These are phyloP conservation scores for Paradendryphiella salina DNA, from an alignment of 2,329 filamentous ascomycete genomes.

Conservation along the genomic window DNA sequence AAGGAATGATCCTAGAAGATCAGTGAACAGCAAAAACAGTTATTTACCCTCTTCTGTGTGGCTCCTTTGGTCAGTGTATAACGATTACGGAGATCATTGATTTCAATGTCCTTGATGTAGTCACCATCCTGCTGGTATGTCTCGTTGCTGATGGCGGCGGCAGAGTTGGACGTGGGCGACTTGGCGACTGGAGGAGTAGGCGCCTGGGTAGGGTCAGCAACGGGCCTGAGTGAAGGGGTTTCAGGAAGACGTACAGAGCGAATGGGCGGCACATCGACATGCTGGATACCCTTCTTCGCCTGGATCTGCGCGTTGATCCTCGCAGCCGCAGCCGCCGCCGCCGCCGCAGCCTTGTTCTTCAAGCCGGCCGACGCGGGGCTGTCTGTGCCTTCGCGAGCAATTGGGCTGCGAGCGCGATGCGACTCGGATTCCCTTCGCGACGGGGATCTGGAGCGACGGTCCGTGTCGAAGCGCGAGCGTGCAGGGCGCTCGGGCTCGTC, in stretches of 20 bases:
- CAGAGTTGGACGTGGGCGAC: conserved; percentile 56
- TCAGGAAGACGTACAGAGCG: conserved; percentile 55
- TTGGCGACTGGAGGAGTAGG: conserved; percentile 57
- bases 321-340: conserved; percentile 76
- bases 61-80: conserved; percentile 96
- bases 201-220: conserved; percentile 38
- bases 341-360: conserved; percentile 66
- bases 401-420: conserved; percentile 78
- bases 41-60: conserved; percentile 99
- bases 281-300: conserved; percentile 81
- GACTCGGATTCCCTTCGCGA: conserved; percentile 65
- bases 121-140: conserved; percentile 96
- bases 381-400: conserved; percentile 56
- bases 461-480: conserved; percentile 74
- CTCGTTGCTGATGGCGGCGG: conserved; percentile 65
- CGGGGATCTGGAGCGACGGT: conserved; percentile 70
- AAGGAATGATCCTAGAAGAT: conserved; percentile 58
- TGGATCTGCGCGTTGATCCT: conserved; percentile 54
- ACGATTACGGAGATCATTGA: conserved; percentile 95
- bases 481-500: conserved; percentile 69
- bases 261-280: conserved; percentile 86
- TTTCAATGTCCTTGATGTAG: conserved; percentile 98
- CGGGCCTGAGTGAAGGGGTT: not conserved
- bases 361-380: conserved; percentile 52
- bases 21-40: conserved; percentile 71